Percentiles rank a stretch among this genome's conserved stretches.
phyloP scores from a whole-genome alignment of 306 rosid species.

The Rubus parviflorus region DNA sequence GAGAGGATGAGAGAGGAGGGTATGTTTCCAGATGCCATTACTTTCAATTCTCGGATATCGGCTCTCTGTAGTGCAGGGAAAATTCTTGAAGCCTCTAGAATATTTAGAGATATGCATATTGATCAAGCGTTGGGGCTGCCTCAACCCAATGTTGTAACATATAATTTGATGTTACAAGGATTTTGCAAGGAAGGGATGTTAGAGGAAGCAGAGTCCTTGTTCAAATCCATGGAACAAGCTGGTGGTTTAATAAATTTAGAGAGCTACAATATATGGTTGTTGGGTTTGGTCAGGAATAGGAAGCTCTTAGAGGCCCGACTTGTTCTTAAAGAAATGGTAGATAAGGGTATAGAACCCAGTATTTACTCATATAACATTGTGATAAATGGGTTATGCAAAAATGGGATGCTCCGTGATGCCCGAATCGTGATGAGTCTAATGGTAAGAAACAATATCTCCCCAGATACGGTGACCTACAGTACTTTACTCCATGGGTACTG shows the following conservation, averaged over 20 bases:
- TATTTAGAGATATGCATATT: slow-evolving; percentile 83
- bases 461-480: slow-evolving; percentile 70
- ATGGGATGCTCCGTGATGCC: slow-evolving; percentile 74
- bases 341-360: slow-evolving; percentile 55
- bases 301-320: slow-evolving; percentile 64
- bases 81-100: slow-evolving; percentile 81
- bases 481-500: slow-evolving; percentile 81
- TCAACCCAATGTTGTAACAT: slow-evolving; percentile 64
- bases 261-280: slow-evolving; percentile 76
- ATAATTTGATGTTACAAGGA: slow-evolving; percentile 77
- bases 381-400: slow-evolving; percentile 73
- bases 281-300: slow-evolving; percentile 62
- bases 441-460: slow-evolving; percentile 54
- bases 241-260: slow-evolving; percentile 42
- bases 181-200: slow-evolving; percentile 75
- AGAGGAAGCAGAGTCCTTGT: slow-evolving; percentile 66
- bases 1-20: slow-evolving; percentile 72
- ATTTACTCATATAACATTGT: slow-evolving; percentile 71
- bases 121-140: slow-evolving; percentile 81
- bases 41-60: slow-evolving; percentile 87
- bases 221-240: slow-evolving; percentile 57
- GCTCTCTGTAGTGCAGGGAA: slow-evolving; percentile 75
- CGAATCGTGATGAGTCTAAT: slow-evolving; percentile 53
- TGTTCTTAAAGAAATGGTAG: slow-evolving; percentile 67
- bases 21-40: slow-evolving; percentile 66